Base-by-base conservation (phyloP, 305 asterid genomes). In the Andrographis paniculata region DNA sequence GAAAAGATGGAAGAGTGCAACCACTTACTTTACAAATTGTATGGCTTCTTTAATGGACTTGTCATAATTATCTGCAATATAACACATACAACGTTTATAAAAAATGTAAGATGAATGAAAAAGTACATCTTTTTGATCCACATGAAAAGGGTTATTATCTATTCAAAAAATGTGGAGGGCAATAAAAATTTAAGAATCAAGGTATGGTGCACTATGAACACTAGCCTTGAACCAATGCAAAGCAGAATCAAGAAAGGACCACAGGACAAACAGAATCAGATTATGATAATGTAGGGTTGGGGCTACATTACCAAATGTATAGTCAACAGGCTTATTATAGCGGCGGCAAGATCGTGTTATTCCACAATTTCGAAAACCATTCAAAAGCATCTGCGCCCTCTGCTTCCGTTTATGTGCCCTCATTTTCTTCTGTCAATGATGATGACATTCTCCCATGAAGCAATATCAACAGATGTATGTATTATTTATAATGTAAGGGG, bases 1-100 rank as follows among this genome's bases (percentile, higher is more conserved):
- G n/a, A n/a, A n/a, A n/a, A n/a, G n/a, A n/a, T n/a, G n/a, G n/a
- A n/a, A n/a, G n/a, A n/a, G n/a, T n/a, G 28, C 44, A 20, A 50
- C 45, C 46, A 61, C 88, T 56, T 72, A 86, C 96, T 80, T 80
- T 2, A 78, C 45, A 48, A 60, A 65, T 53, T 71, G 52, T 62
- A 81, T 79, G 45, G 97, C 95, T 68, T 84, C 82, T 7, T 59
- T 31, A 56, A 84, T 87, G 55, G 84, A 78, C 69, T 48, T 79
- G 74, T 87, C 97, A 64, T 69, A 84, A 58, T 69, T 71, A 61
- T 81, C 97, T 87, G 95, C 69, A 78, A 55, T 38, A 52, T 17
- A 45, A 46, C 23, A 48, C 15, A 17, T n/a, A n/a, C n/a, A n/a
- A n/a, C n/a, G n/a, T n/a, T n/a, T n/a, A n/a, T n/a, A n/a, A n/a